Evolutionary conservation across 371 early-diverging fungal species (phyloP), one percentile per base, ranked within the genome.

Genomic region (Zychaea mexicana): DNA sequence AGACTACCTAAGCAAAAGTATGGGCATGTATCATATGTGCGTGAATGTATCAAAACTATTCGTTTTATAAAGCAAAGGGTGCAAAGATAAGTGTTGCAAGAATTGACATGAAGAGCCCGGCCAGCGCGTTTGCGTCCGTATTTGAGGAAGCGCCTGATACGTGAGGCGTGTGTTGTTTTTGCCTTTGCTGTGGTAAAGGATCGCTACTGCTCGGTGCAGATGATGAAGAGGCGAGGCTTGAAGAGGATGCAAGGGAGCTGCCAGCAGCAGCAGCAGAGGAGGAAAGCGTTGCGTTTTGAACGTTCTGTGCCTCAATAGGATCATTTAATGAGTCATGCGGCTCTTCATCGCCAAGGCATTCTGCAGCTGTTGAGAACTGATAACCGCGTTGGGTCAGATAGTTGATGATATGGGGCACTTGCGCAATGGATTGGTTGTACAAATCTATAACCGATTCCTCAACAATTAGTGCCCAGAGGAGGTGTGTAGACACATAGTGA

Each of bases 351-450:
- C 60, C 74, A 15, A 71, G 45, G 53, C 81, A 81, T 39, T 73
- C 71, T 56, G 81, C 76, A 13, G 75, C 73, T 2, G 81, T 81
- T 13, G 32, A 57, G 46, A 81, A 58, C 0, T 46, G 52, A 57
- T 69, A 81, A 1, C 77, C 76, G 8, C 52, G 65, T 0, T 53
- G 27, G 1, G 36, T 59, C 12, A 81, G 67, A 28, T 60, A 38
- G n/a, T 69, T n/a, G 42, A 78, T 71, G 39, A 81, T 70, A 3
- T 65, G 49, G 12, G 81, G 78, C 0, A 81, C 70, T 39, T 78
- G 78, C 1, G 60, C 61, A 61, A 81, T 71, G 5, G 81, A 81
- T 30, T 66, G 61, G n/a, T 71, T 60, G 61, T 74, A 80, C 42
- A 79, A 65, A 67, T 79, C 77, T 79, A 72, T n/a, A n/a, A n/a